Conservation (phyloP, 2,329 filamentous ascomycete species). For the Ophiostoma quercus region DNA sequence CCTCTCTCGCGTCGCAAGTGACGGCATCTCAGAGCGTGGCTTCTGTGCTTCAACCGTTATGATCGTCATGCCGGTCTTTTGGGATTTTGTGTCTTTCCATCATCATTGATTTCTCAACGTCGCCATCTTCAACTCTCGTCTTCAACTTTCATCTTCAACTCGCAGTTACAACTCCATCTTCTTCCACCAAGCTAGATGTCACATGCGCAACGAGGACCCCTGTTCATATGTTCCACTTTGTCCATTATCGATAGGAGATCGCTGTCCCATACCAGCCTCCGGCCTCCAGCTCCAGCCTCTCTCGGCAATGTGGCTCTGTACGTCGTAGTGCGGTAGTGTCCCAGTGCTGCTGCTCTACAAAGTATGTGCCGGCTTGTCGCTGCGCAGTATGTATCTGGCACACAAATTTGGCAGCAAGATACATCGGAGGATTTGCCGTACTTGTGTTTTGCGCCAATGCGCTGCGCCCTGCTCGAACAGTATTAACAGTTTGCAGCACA, state of each 20-base stretch:
- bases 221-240: not conserved
- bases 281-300: not conserved
- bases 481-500: not conserved
- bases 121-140: not conserved
- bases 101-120: not conserved
- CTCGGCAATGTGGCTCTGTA: conserved; percentile 1
- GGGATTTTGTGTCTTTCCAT: not conserved
- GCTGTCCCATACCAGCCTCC: not conserved
- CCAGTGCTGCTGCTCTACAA: not conserved
- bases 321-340: not conserved
- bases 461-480: not conserved
- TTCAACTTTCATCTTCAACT: not conserved
- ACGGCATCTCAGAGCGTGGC: not conserved
- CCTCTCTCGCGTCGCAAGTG: conserved; percentile 3
- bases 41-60: not conserved
- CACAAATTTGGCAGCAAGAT: not conserved
- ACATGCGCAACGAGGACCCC: not conserved
- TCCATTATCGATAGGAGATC: conserved; percentile 8
- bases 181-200: not conserved
- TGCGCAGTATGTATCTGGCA: not conserved
- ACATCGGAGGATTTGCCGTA: not conserved
- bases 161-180: no score
- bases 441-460: not conserved
- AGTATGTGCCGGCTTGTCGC: not conserved
- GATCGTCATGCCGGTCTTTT: not conserved